Base-by-base conservation (phyloP, 2,329 filamentous ascomycete species). In the Xylaria sp. region DNA sequence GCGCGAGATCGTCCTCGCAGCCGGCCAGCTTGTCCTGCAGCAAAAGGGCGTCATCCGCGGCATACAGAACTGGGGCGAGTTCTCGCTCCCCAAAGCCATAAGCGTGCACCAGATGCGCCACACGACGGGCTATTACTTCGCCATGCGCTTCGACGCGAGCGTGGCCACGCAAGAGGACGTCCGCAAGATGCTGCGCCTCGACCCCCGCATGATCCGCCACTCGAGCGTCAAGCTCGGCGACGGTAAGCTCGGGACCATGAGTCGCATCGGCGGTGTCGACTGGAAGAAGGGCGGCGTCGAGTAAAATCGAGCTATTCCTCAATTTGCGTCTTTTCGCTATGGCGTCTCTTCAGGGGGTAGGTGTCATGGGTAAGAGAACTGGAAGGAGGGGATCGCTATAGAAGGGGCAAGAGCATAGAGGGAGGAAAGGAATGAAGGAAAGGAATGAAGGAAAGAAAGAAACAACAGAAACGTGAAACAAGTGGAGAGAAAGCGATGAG, bases 61-160 rank as follows among this genome's bases (percentile, higher is more conserved):
- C 79, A 87, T 97, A 79, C 91, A 91, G 75, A 99, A 99, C 86
- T 99, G 96, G 96, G 96, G 96, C 79, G 88, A 92, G 75, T 98
- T 96, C 83, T 86, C 91, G 57, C 91, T 99, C 20, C 95, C 96
- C 57, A 92, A 90, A 74, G 89, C 93, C 71, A 86, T 91, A 68
- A 91, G 90, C 71, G 91, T 91, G 79, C 91, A 97, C 82, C 94
- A 98, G 83, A 90, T 92, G 75, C 90, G 90, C 74, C 92, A 98
- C 86, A 89, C 89, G 73, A 88, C 90, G 75, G 96, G 96, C 64
- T 94, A 98, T 85, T 97, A 99, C 87, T 99, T 99, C 82, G 92
- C 97, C 78, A 93, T 99, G 92, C 93, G 96, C 76, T 99, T 97
- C 86, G 96, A 99, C 81, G 84, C 91, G 66, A 92, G 90, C 68